phyloP scores from a whole-genome alignment of 2,329 filamentous ascomycete species.

The Clarireedia monteithiana region DNA sequence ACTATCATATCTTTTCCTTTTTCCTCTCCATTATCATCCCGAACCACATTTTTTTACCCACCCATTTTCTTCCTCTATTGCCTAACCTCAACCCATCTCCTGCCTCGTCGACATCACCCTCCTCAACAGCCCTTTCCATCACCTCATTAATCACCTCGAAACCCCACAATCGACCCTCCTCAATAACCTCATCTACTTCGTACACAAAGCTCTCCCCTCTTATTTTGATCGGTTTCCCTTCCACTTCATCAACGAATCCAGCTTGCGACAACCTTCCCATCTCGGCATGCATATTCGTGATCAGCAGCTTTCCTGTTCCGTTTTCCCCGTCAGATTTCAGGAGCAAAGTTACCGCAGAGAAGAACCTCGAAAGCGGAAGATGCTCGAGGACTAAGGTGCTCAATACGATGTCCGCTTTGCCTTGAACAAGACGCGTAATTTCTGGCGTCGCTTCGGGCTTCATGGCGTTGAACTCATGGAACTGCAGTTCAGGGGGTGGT shows the following conservation, averaged over 20 bases:
- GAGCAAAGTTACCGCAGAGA: constrained; percentile 26
- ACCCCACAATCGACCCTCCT: constrained; percentile 38
- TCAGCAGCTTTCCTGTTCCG: constrained; percentile 40
- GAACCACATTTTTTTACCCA: constrained; percentile 48
- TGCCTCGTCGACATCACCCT: constrained; percentile 29
- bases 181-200: constrained; percentile 42
- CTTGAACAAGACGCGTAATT: background rate
- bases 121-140: constrained; percentile 39
- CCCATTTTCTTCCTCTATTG: constrained; percentile 55
- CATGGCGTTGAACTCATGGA: constrained; percentile 22
- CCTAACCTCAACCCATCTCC: constrained; percentile 46
- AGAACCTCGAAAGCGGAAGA: constrained; percentile 43
- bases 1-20: background rate
- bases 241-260: constrained; percentile 47
- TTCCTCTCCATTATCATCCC: constrained; percentile 36
- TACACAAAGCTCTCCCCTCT: constrained; percentile 52
- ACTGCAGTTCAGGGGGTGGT: constrained; percentile 4
- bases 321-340: constrained; percentile 31
- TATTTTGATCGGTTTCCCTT: constrained; percentile 45
- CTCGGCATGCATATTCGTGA: constrained; percentile 63
- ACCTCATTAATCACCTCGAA: constrained; percentile 37
- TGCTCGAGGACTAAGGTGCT: constrained; percentile 60
- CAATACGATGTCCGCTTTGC: constrained; percentile 37
- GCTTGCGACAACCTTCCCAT: constrained; percentile 54
- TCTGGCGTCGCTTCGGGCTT: constrained; percentile 20